A percentile compares a stretch with the other conserved stretches of the same genome.
Evolutionary conservation across 1,139 yeast genomes (phyloP).

Genomic region (Maudiozyma humilis): DNA sequence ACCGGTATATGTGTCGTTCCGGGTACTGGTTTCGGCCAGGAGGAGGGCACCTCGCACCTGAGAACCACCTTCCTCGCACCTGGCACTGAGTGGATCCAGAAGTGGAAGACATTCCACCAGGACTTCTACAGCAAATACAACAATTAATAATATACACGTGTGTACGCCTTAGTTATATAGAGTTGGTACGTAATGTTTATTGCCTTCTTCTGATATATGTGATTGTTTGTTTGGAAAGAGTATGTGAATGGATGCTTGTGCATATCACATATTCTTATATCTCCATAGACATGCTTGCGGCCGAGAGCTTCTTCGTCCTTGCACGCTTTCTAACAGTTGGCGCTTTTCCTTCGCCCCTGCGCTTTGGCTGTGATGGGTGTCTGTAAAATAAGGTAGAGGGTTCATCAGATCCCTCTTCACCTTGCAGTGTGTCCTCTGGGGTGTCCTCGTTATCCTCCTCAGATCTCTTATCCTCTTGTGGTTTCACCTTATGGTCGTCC

Average conservation of each 20-base stretch:
- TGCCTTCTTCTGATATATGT: too few species aligned
- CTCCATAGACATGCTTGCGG: conserved; percentile 1
- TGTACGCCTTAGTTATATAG: not conserved
- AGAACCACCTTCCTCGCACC: conserved; percentile 96
- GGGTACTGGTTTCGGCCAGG: conserved; percentile 94
- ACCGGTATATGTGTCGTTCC: conserved; percentile 98
- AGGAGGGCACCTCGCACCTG: conserved; percentile 76
- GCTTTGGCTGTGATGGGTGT: not conserved
- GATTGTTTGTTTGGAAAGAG: too few species aligned
- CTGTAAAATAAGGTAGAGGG: not conserved
- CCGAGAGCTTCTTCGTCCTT: not conserved
- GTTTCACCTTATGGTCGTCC: too few species aligned
- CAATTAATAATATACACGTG: too few species aligned
- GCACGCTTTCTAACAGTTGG: not conserved
- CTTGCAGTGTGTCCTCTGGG: not conserved
- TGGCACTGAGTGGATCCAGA: conserved; percentile 76
- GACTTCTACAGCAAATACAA: conserved; percentile 53
- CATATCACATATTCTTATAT: conserved; percentile 1
- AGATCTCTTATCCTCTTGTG: too few species aligned
- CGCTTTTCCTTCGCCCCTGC: not conserved
- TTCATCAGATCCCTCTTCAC: too few species aligned
- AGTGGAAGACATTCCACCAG: conserved; percentile 69
- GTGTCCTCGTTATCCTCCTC: too few species aligned
- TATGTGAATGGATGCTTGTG: too few species aligned
- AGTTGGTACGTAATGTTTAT: not conserved